Base-by-base conservation (phyloP, 768 basidiomycete species). In the Rhodotorula babjevae region DNA sequence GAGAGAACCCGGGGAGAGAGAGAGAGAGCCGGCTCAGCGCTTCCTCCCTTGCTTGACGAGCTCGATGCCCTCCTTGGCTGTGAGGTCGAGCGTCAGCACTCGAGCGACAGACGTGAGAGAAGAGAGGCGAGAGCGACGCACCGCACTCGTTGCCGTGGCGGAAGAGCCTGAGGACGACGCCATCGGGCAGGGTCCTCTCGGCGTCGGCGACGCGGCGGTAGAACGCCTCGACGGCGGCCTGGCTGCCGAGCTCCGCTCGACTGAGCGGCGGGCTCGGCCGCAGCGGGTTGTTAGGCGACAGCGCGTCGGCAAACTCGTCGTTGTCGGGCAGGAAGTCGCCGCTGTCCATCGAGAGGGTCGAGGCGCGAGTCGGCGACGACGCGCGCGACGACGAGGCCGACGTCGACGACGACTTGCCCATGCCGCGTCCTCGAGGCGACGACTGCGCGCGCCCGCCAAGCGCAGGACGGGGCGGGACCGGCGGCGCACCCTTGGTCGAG, bases 261-360 rank as follows among this genome's bases (percentile, higher is more conserved):
- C 31, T 46, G 12, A 27, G 42, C 19, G 60, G 42, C 60, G 60
- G 42, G 9, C 42, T 21, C 31, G n/a, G 71, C 36, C 71, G 65
- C 6, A 76, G 67, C 1, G 78, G 78, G 64, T 79, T 79, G 72
- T 79, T 79, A 0, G 76, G 77, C 46, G 77, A 77, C 14, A 79
- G 63, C 1, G 69, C 19, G 68, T 79, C 78, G n/a, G 69, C 14
- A 44, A 53, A 52, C 33, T 67, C 75, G 36, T 69, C 6, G 21
- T 67, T 72, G 36, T 69, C 6, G 21, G 29, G 4, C 63, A 49
- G 29, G 14, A 57, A 40, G 8, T 11, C 21, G 42, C 19, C 16
- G 36, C 40, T 14, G 27, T 21, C 5, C 2, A 49, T 12, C 19
- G 60, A 29, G 12, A 14, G 2, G 19, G 40, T 33, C 25, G 59